Base-by-base conservation (phyloP, 768 basidiomycete genomes). In the Suillus placidus region DNA sequence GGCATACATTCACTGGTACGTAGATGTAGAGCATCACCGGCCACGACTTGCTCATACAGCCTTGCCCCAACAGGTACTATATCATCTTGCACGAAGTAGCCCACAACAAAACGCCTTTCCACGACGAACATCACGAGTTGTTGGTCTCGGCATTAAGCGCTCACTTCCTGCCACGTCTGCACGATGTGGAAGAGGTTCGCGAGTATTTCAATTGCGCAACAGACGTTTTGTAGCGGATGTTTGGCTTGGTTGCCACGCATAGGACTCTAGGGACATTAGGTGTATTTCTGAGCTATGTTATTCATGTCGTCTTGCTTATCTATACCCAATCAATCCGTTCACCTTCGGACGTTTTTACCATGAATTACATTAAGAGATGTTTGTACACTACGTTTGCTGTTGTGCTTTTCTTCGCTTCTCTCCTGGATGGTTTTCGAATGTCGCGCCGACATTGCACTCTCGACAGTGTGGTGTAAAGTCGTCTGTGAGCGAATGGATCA, bases 71-170 rank as follows among this genome's bases (percentile, higher is more conserved):
- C 45, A 74, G 73, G 73, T 74, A 68, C 37, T 70, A 76, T 35
- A 74, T 74, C 8, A 67, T 76, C 62, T 67, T 67, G 5, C 73
- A 74, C 23, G 73, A 74, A 52, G 67, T 74, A 3, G 74, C 73
- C 16, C 74, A 74, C 62, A 71, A 74, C 20, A 56, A 60, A 45
- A 64, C 68, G 0, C 60, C 65, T 63, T 70, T 72, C n/a, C 74
- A 75, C 9, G 71, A 75, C 2, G 73, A 73, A 51, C 56, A 73
- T 30, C 73, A 74, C 23, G 73, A 74, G 18, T 60, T 70, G 9
- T 61, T 74, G n/a, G 67, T 71, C 34, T 60, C 72, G 37, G 35
- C 35, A 30, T 7, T 63, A 26, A 60, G 62, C 34, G 16, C 23
- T 40, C 16, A 1, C 3, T 30, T 26, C 16, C 26, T 58, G 26